Base-by-base conservation (phyloP, 768 basidiomycete species). In the Rhodotorula graminis region DNA sequence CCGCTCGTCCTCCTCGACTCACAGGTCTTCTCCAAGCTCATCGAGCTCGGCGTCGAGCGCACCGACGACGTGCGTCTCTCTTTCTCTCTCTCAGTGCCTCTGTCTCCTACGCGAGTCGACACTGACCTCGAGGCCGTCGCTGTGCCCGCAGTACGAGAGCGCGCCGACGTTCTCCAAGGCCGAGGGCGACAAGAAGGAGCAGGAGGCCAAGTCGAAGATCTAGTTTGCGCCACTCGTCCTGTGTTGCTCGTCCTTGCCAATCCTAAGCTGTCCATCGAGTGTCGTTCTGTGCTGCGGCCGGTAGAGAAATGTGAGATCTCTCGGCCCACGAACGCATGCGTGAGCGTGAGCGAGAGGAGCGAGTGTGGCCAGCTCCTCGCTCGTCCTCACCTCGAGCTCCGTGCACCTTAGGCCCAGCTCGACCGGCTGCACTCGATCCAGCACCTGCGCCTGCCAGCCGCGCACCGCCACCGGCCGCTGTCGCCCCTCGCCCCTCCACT, bases 41-140 rank as follows among this genome's bases (percentile, higher is more conserved):
- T 97, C 76, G 94, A 97, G 83, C 89, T 96, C 62, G 94, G 94
- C 75, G 92, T 97, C 27, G 62, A 64, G 27, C 31, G 75, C 40
- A 29, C 11, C 25, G 65, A 57, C 33, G 58, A 40, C 12, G 64
- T 72, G 15, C 50, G 66, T 56, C 42, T 4, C 19, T 3, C 27
- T 52, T 16, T 49, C 19, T 37, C 58, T 46, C 33, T 46, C 46
- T 31, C 40, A 31, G 40, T 25, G 18, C 18, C 23, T 11, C n/a
- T 21, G 3, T 18, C 31, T 37, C 9, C 37, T 37, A 9, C 9
- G 3, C 18, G 27, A 25, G 8, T 5, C 61, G 47, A 50, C 61
- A 0, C 31, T 25, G 25, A 10, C n/a, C 23, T 21, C 14, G 21
- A n/a, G n/a, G n/a, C n/a, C n/a, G n/a, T n/a, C n/a, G n/a, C n/a